Evolutionary conservation across 345 rosid species (phyloP).

Genomic region (Eucalyptus regnans): DNA sequence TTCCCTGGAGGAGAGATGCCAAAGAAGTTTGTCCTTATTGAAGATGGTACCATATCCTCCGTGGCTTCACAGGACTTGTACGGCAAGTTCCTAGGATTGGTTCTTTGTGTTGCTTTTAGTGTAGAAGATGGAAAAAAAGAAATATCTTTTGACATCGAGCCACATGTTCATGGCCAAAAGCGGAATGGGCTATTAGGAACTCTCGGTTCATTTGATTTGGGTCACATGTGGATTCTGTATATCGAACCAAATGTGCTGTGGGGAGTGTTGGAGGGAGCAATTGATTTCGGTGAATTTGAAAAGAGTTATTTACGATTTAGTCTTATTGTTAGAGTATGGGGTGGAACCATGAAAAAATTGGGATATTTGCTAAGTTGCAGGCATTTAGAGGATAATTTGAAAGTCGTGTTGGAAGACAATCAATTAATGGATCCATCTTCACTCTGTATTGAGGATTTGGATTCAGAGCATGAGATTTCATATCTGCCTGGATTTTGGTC

Average conservation of each 20-base stretch:
- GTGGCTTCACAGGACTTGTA: too few species aligned
- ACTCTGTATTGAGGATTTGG: too few species aligned
- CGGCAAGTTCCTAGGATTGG: fast-evolving
- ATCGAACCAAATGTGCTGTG: fast-evolving
- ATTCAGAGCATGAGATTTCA: too few species aligned
- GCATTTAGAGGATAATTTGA: background rate
- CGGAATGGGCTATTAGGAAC: too few species aligned
- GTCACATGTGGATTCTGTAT: background rate
- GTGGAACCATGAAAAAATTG: background rate
- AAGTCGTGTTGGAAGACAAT: background rate
- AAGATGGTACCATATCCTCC: too few species aligned
- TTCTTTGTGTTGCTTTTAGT: background rate
- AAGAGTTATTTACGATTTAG: background rate
- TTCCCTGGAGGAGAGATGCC: too few species aligned
- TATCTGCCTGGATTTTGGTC: too few species aligned
- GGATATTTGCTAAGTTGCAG: too few species aligned
- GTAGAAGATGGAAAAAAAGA: background rate
- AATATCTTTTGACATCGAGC: background rate
- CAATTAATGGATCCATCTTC: background rate
- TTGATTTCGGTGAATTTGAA: too few species aligned
- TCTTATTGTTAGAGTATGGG: background rate
- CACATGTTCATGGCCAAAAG: background rate
- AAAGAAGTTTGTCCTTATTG: fast-evolving
- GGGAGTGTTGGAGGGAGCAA: background rate
- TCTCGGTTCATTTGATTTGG: too few species aligned